Evolutionary conservation across 139 green algal species (phyloP), one percentile per base, ranked within the genome.

Genomic region (Chlamydomonas sp.): DNA sequence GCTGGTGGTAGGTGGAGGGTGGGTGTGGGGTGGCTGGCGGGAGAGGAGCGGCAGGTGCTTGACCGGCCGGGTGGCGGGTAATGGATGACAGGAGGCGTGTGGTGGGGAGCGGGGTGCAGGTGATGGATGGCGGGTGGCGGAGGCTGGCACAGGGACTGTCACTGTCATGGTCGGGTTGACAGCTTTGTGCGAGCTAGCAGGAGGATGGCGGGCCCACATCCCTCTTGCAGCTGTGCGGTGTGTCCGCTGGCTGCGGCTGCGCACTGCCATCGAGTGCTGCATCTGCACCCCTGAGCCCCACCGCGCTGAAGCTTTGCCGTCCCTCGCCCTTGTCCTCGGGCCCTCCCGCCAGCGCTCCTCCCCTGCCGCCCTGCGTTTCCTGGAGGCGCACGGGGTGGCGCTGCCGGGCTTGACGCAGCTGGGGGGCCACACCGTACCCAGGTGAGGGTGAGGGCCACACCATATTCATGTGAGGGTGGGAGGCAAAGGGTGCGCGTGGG

Each of bases 351-450:
- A 96, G 92, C 84, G 17, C 8, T 49, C 90, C 77, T 92, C 87
- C 85, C 31, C 72, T 2, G 91, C 79, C 0, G 94, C 92, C 0
- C 9, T 96, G 1, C 6, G 63, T 7, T 96, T 91, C 66, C 88
- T 97, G 75, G 72, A 87, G 58, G 72, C 62, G 3, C 60, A 85
- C 8, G 93, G 94, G 6, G 83, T 94, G 7, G 79, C 90, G 71
- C 80, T 97, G 76, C 75, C 72, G 60, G 86, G 73, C 4, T 66
- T 94, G 9, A 93, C 93, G 63, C 92, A 90, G 63, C 89, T 97
- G 78, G 94, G 94, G 4, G 94, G 94, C 3, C 93, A 96, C 90
- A 91, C 83, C 57, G 84, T 86, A 60, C 63, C 89, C 9, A 72
- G 81, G 81, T 86, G 79, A 15, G 79, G 1, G 78, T 2, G 9